Base-by-base conservation (phyloP, 345 rosid genomes). In the Aquilaria yunnanensis region DNA sequence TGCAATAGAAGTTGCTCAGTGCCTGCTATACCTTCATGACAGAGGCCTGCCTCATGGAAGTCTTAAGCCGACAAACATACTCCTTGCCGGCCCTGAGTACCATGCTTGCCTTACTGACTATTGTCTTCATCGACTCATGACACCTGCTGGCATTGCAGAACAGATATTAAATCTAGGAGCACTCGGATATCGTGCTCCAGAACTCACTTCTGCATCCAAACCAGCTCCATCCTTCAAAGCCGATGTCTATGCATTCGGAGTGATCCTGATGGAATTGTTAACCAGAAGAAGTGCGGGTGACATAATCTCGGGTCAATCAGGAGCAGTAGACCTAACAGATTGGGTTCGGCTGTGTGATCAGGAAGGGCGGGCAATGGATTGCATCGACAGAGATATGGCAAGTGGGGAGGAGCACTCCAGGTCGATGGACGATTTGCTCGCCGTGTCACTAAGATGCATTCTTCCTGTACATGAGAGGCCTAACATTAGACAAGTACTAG, bases 261-360 rank as follows among this genome's bases (percentile, higher is more conserved):
- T 93, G 62, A 88, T 93, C 56, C 63, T 93, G 56, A 83, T 93
- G 98, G 98, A 90, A 75, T 72, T 93, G 67, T 71, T 93, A 64
- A 93, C 97, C 4, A 77, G 94, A 77, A 79, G 91, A 66, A 87
- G 98, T 14, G 98, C 98, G 0, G 94, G 98, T 14, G 98, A 93
- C 74, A 93, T 93, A 70, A 90, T 93, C 64, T 93, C 96, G 2
- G 98, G 98, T 49, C 97, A 88, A 56, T 83, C 97, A 2, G 97
- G 98, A 57, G 98, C 96, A 0, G 97, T 93, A 6, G 97, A 93
- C 67, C 86, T 93, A 30, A 84, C 90, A 0, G 97, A 90, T 64
- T 93, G 98, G 98, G 92, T 93, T 48, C 70, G 81, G 63, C 67
- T 90, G 23, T 93, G 94, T 43, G 84, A 90, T 70, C 83, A 83